phyloP scores from a whole-genome alignment of 148 eudicot genomes.

The Nepenthes mirabilis region DNA sequence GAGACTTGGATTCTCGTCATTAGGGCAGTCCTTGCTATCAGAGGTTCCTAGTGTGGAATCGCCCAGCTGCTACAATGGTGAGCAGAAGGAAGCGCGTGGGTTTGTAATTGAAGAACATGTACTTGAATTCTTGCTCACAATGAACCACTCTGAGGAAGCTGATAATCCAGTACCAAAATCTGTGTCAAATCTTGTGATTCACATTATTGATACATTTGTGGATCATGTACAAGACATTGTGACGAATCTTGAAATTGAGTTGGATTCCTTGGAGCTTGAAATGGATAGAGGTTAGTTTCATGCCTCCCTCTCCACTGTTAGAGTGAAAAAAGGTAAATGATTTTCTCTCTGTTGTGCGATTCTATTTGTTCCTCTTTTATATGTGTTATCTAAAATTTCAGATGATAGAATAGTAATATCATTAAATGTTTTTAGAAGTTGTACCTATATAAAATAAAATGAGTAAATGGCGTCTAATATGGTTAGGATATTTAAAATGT shows the following conservation, averaged over 20 bases:
- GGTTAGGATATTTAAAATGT: too few relatives aligned
- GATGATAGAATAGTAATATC: too few relatives aligned
- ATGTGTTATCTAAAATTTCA: too few relatives aligned
- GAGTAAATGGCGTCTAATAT: too few relatives aligned
- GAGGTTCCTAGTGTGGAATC: slow-evolving; percentile 85
- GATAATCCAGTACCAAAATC: slow-evolving; percentile 96
- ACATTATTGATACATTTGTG: slow-evolving; percentile 85
- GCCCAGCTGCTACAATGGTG: slow-evolving; percentile 30
- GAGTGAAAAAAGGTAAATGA: too few relatives aligned
- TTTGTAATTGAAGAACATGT: slow-evolving; percentile 79
- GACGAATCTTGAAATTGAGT: slow-evolving; percentile 82
- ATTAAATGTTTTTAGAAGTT: too few relatives aligned
- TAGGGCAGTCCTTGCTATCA: slow-evolving; percentile 57
- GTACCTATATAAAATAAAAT: too few relatives aligned
- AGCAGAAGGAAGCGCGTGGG: slow-evolving; percentile 31
- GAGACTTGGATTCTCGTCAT: slow-evolving; percentile 74
- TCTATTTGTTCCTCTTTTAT: too few relatives aligned
- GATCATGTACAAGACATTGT: slow-evolving; percentile 90
- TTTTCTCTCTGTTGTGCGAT: too few relatives aligned
- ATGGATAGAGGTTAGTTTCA: slow-evolving; percentile 58
- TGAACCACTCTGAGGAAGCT: slow-evolving; percentile 98
- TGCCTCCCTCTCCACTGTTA: not conserved
- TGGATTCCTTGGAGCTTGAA: slow-evolving; percentile 83
- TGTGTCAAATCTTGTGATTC: slow-evolving; percentile 73
- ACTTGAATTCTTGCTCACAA: slow-evolving; percentile 76